phyloP scores from a whole-genome alignment of 2,329 filamentous ascomycete genomes.

The Tolypocladium pustulatum region DNA sequence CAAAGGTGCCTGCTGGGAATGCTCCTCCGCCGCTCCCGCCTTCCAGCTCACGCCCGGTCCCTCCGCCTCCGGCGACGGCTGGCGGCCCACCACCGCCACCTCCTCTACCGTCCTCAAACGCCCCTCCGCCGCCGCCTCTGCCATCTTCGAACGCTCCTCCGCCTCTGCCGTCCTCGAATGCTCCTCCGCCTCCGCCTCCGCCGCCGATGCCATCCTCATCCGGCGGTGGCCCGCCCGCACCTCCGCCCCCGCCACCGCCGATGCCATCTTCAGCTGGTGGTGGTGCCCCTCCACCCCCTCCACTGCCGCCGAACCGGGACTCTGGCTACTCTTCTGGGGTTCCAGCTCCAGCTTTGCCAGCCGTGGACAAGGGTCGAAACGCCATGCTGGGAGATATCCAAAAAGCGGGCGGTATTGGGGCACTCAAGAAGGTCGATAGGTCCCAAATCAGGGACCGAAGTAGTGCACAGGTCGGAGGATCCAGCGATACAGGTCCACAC shows the following conservation, averaged over 20 bases:
- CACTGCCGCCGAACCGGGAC: slow-evolving; percentile 46
- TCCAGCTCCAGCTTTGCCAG: slow-evolving; percentile 32
- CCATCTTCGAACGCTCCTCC: slow-evolving; percentile 31
- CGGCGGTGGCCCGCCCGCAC: slow-evolving; percentile 16
- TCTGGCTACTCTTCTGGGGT: slow-evolving; percentile 46
- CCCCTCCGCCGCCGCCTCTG: slow-evolving; percentile 40
- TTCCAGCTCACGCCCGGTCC: slow-evolving; percentile 38
- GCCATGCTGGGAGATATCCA: slow-evolving; percentile 65
- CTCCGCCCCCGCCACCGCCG: slow-evolving; percentile 30
- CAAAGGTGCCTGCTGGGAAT: slow-evolving; percentile 32
- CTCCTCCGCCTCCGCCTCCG: slow-evolving; percentile 23
- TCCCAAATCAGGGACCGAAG: slow-evolving; percentile 63
- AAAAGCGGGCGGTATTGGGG: slow-evolving; percentile 52
- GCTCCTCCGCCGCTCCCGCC: slow-evolving; percentile 42
- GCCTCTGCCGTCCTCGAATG: slow-evolving; percentile 11
- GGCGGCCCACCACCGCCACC: slow-evolving; percentile 27
- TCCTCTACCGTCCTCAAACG: slow-evolving; percentile 31
- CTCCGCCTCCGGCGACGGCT: slow-evolving; percentile 38
- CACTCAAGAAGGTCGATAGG: slow-evolving; percentile 67
- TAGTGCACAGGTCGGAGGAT: slow-evolving; percentile 45
- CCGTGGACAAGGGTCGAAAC: slow-evolving; percentile 36
- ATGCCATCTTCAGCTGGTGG: slow-evolving; percentile 14
- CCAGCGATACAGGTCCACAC: slow-evolving; percentile 39
- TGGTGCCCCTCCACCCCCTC: slow-evolving; percentile 36
- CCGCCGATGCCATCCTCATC: slow-evolving; percentile 21